Evolutionary conservation across 164 flowering plant genomes (phyloP).

Genomic region (Stephania cephalantha): DNA sequence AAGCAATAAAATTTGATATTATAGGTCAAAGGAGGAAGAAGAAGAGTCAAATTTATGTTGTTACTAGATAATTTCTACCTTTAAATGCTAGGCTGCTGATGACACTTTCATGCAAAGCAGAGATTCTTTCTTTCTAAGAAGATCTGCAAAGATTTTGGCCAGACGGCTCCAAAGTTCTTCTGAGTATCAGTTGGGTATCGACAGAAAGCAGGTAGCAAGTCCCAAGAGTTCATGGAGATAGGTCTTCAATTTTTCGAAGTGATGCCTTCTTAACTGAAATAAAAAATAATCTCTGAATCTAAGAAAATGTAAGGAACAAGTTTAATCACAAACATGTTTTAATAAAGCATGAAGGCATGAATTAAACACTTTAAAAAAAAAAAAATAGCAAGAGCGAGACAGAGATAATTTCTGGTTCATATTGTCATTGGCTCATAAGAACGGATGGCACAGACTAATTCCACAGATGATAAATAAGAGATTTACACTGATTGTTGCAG

Average conservation of each 20-base stretch:
- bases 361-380: not conserved
- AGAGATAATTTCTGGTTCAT: not conserved
- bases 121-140: slow-evolving; percentile 51
- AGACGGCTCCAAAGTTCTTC: slow-evolving; percentile 38
- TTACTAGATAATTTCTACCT: slow-evolving; percentile 32
- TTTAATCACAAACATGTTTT: too few relatives aligned
- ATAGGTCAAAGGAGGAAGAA: not conserved
- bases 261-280: slow-evolving; percentile 49
- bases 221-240: slow-evolving; percentile 54
- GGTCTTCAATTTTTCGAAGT: slow-evolving; percentile 43
- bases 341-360: not conserved
- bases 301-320: slow-evolving; percentile 5
- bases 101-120: slow-evolving; percentile 40
- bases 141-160: slow-evolving; percentile 33
- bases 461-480: too few relatives aligned
- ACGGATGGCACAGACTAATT: not conserved
- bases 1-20: not conserved
- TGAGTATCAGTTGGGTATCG: slow-evolving; percentile 54
- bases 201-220: slow-evolving; percentile 75
- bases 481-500: too few relatives aligned
- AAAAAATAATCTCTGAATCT: slow-evolving; percentile 14
- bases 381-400: not conserved
- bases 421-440: not conserved
- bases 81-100: slow-evolving; percentile 54
- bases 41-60: not conserved